Base-by-base conservation (phyloP, 441 rosid species). In the Macaranga tanarius region DNA sequence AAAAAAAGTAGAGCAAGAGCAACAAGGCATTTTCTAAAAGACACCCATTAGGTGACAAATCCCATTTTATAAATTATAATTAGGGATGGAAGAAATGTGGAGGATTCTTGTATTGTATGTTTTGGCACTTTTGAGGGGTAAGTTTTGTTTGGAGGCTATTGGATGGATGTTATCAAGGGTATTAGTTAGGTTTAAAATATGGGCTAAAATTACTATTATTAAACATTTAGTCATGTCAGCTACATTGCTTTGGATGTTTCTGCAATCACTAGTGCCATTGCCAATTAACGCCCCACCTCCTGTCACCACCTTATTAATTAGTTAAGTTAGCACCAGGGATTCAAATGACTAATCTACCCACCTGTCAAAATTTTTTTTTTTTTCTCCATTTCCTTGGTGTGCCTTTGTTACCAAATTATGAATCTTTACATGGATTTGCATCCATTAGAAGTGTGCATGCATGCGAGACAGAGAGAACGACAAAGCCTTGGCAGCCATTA, bases 121-220 rank as follows among this genome's bases (percentile, higher is more conserved):
- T 47, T 75, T 60, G 80, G 75, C 66, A 65, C 75, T 79, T 82
- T 81, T 77, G 83, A 85, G 86, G 85, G 73, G 79, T 47, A 66
- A 59, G 66, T 75, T 83, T 81, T 83, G 88, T 83, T 75, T 78
- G 77, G 57, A 67, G 73, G 83, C 77, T 74, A 44, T 79, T 83
- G 84, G 89, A 80, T 55, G 59, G 65, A 72, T 74, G 74, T 69
- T 38, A 58, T 22, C 17, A 20, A 47, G 42, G 75, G 77, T 50
- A 83, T 83, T 83, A 55, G n/a, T 66, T 22, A 15, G 38, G 9
- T 22, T 73, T 31, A 61, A 60, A 23, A 28, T 25, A 4, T 28
- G 5, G 11, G 2, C 34, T 13, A 6, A 12, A 10, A 59, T 25
- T 25, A 19, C 4, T 28, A 28, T 28, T 38, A 10, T 16, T 34